Evolutionary conservation across 768 basidiomycete species (phyloP), one percentile per base, ranked within the genome.

Genomic region (Rhodotorula babjevae): DNA sequence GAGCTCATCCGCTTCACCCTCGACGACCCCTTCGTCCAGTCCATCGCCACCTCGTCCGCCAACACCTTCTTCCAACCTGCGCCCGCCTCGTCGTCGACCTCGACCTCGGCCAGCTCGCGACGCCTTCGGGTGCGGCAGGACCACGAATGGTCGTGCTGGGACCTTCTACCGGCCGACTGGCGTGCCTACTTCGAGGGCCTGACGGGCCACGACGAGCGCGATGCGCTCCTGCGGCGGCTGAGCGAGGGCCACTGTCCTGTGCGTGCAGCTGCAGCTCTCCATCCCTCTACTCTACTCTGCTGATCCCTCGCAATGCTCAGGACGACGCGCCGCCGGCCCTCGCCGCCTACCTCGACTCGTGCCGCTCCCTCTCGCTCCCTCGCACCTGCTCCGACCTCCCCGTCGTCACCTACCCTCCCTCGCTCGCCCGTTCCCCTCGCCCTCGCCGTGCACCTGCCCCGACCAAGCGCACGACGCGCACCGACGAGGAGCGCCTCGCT

Each of bases 361-460:
- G 73, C 52, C 50, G 58, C 4, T 2, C 73, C 25, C 69, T 70
- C 63, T 67, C 73, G 2, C 66, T 74, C 66, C 36, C 47, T 29
- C 65, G 73, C 19, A 58, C 58, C 14, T 71, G 73, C 47, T 70
- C 73, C 18, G 19, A 49, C 47, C 29, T 12, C 5, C 66, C 73
- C 4, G 63, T 74, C 49, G 36, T 74, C 14, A 56, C 63, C 11
- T 70, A 61, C 50, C 73, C 73, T 12, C 63, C 50, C 2, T 14
- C 21, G 0, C 46, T 21, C 5, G 2, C 49, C 29, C 61, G n/a
- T 25, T 27, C 0, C 16, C 9, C 7, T 40, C 36, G 16, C 8
- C 21, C 31, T 53, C 18, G 10, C 11, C 49, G n/a, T 2, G 11
- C 31, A 29, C 47, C 19, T 12, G 25, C 50, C 2, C 8, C 23